Conservation (phyloP, 1,284 basidiomycete genomes). For the Kwoniella shivajii region DNA sequence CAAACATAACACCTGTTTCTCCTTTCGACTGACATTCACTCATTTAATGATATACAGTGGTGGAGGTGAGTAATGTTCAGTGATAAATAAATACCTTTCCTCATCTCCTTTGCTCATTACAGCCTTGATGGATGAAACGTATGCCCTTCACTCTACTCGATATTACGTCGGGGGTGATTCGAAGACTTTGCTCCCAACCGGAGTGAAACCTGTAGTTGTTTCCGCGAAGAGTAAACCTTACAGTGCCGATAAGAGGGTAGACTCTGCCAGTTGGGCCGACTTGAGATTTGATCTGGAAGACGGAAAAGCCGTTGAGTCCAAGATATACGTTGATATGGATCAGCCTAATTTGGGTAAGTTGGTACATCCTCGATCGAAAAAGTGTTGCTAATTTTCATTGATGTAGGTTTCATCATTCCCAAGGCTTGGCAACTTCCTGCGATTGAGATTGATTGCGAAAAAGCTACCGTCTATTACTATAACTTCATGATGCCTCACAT, state of each 20-base stretch:
- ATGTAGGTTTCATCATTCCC: background rate
- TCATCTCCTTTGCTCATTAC: background rate
- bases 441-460: constrained; percentile 14
- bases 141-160: constrained; percentile 8
- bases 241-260: constrained; percentile 8
- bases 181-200: constrained; percentile 7
- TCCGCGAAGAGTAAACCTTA: constrained; percentile 1
- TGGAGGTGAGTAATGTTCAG: constrained; percentile 2
- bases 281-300: background rate
- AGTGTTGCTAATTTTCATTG: background rate
- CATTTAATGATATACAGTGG: background rate
- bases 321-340: constrained; percentile 12
- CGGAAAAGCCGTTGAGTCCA: constrained; percentile 4
- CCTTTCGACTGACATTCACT: background rate
- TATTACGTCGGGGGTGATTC: constrained; percentile 11
- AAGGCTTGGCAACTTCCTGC: constrained; percentile 7
- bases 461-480: constrained; percentile 8
- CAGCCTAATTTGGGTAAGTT: constrained; percentile 7
- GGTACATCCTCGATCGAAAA: background rate
- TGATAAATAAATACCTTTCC: background rate
- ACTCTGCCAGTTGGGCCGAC: constrained; percentile 10
- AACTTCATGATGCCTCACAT: constrained; percentile 13
- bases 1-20: background rate
- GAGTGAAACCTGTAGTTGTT: constrained; percentile 5
- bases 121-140: constrained; percentile 15